Percentiles rank a stretch among this genome's conserved stretches.
Evolutionary conservation across 495 filamentous ascomycete species (phyloP).

Genomic region (Neurospora sublineolata): DNA sequence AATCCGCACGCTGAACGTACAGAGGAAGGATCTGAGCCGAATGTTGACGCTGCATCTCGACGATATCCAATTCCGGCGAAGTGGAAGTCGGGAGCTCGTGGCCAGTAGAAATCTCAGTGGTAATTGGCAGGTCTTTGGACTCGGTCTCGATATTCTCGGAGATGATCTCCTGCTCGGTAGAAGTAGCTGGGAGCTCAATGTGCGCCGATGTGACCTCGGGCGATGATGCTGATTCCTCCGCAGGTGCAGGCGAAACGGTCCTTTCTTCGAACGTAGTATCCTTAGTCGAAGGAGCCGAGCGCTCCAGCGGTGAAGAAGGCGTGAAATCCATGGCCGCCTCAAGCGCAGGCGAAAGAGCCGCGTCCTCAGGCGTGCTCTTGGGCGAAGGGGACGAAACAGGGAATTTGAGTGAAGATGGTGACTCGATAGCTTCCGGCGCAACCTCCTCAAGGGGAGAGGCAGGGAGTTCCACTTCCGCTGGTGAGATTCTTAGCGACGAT

Average conservation of each 20-base stretch:
- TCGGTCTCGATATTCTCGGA: not conserved
- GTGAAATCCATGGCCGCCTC: not conserved
- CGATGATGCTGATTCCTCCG: not conserved
- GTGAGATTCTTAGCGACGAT: not conserved
- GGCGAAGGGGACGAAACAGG: not conserved
- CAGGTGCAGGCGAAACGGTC: not conserved
- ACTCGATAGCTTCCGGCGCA: not conserved
- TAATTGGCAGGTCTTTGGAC: not conserved
- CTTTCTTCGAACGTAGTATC: not conserved
- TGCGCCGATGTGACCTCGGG: not conserved
- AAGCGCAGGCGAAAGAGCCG: not conserved
- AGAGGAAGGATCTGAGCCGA: no score
- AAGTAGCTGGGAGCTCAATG: not conserved
- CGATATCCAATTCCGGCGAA: no score
- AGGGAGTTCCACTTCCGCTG: not conserved
- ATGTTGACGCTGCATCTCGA: no score
- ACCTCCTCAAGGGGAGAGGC: not conserved
- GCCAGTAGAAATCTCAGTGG: not conserved
- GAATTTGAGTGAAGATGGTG: not conserved
- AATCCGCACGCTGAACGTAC: no score
- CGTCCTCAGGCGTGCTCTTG: not conserved
- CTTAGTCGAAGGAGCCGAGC: not conserved
- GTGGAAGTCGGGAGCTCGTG: not conserved
- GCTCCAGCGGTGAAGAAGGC: not conserved
- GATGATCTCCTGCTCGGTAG: not conserved